Evolutionary conservation across 2,329 filamentous ascomycete genomes (phyloP).

Genomic region (Rutstroemia sydowiana): DNA sequence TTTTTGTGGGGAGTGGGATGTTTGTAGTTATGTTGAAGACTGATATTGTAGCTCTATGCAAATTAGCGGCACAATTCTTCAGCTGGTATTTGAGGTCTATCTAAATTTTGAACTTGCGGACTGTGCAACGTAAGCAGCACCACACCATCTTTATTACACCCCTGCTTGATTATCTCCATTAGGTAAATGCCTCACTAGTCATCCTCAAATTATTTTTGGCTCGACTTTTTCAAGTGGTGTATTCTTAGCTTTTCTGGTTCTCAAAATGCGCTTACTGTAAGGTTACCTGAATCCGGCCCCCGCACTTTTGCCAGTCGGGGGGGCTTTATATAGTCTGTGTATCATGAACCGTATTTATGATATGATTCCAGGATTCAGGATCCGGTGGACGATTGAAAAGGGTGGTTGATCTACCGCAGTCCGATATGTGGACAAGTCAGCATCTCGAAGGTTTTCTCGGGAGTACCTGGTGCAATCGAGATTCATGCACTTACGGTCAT

Average conservation of each 20-base stretch:
- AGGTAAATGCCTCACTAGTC: neutral
- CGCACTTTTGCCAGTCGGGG: neutral
- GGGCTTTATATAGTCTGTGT: neutral
- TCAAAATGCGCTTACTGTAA: neutral
- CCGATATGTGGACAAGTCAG: neutral
- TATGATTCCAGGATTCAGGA: neutral
- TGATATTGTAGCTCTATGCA: too few species aligned
- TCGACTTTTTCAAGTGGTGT: neutral
- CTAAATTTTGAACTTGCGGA: too few species aligned
- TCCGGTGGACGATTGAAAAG: neutral
- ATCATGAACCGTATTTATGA: neutral
- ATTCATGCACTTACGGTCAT: neutral
- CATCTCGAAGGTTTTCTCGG: neutral
- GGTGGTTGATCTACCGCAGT: neutral
- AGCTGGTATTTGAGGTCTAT: too few species aligned
- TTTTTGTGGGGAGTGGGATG: too few species aligned
- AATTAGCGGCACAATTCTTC: too few species aligned
- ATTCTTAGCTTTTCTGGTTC: neutral
- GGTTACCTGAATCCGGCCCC: neutral
- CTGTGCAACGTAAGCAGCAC: too few species aligned
- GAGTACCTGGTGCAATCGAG: neutral
- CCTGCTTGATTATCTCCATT: neutral
- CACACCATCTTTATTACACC: neutral
- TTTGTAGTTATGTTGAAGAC: too few species aligned
- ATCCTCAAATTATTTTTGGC: neutral